These are phyloP conservation scores for Zalaria obscura DNA, from an alignment of 2,329 filamentous ascomycete genomes.

Conservation along the genomic window DNA sequence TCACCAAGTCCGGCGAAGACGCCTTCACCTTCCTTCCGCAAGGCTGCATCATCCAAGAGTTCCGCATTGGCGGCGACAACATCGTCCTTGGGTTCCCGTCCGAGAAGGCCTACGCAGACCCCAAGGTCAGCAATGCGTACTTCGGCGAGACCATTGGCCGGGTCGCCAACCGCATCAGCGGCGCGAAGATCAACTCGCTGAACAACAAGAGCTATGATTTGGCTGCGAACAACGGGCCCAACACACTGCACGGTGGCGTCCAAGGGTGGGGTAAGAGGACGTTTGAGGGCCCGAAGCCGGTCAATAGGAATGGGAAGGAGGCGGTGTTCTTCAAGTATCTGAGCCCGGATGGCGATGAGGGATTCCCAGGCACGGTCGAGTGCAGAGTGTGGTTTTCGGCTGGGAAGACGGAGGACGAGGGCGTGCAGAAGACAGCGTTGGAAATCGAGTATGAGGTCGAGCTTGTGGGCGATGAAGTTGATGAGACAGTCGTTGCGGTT, in stretches of 20 bases:
- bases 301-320: conserved; percentile 32
- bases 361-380: conserved; percentile 76
- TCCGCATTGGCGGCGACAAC: conserved; percentile 64
- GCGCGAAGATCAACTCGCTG: conserved; percentile 54
- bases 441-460: conserved; percentile 84
- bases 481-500: conserved; percentile 86
- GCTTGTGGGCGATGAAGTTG: conserved; percentile 54
- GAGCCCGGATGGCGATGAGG: conserved; percentile 74
- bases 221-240: conserved; percentile 60
- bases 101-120: conserved; percentile 55
- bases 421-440: conserved; percentile 54
- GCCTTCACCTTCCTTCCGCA: conserved; percentile 55
- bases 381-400: conserved; percentile 65
- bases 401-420: conserved; percentile 47
- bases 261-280: conserved; percentile 70
- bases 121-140: conserved; percentile 56
- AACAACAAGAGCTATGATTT: conserved; percentile 60
- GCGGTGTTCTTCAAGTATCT: conserved; percentile 35
- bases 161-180: conserved; percentile 64
- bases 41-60: conserved; percentile 68
- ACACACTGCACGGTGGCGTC: conserved; percentile 42
- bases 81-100: conserved; percentile 79
- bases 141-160: conserved; percentile 92
- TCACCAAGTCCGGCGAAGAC: conserved; percentile 4
- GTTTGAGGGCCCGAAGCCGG: conserved; percentile 57